These are phyloP conservation scores for Lentinula aciculospora DNA, from an alignment of 768 basidiomycete genomes.

Conservation along the genomic window DNA sequence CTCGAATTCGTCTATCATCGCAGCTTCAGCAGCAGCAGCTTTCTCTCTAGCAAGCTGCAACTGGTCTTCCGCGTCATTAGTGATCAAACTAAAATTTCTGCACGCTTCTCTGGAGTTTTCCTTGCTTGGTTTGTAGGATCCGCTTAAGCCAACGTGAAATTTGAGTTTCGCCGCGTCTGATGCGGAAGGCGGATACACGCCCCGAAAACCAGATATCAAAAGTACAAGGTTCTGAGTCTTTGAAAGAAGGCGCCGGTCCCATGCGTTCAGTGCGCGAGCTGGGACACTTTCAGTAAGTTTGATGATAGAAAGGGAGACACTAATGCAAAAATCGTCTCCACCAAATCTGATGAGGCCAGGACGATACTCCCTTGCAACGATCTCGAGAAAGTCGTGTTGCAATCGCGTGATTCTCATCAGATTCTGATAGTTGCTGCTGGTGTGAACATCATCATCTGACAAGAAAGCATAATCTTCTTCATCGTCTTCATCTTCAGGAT, in stretches of 20 bases:
- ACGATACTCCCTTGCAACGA: conserved; percentile 49
- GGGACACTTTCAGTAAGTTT: conserved; percentile 46
- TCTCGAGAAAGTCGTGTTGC: conserved; percentile 49
- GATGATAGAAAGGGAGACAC: conserved; percentile 53
- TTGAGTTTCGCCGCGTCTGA: conserved; percentile 18
- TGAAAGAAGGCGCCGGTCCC: conserved; percentile 62
- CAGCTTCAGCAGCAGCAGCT: conserved; percentile 24
- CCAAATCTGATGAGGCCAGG: conserved; percentile 54
- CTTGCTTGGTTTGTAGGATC: conserved; percentile 52
- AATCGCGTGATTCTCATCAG: conserved; percentile 56
- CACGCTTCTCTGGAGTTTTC: conserved; percentile 42
- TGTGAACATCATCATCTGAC: conserved; percentile 18
- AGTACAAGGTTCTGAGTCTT: conserved; percentile 55
- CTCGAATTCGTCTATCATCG: conserved; percentile 20
- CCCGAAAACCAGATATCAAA: conserved; percentile 53
- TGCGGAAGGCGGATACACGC: conserved; percentile 42
- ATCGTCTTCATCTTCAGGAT: conserved; percentile 12
- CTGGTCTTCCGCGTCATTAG: conserved; percentile 37
- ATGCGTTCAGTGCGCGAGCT: conserved; percentile 64
- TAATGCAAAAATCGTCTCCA: conserved; percentile 46
- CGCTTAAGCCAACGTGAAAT: conserved; percentile 61
- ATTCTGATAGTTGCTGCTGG: conserved; percentile 47
- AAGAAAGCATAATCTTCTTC: neutral
- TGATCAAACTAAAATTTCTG: conserved; percentile 43
- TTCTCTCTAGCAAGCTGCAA: conserved; percentile 20